Evolutionary conservation across 768 basidiomycete genomes (phyloP).

Genomic region (Galerina marginata): DNA sequence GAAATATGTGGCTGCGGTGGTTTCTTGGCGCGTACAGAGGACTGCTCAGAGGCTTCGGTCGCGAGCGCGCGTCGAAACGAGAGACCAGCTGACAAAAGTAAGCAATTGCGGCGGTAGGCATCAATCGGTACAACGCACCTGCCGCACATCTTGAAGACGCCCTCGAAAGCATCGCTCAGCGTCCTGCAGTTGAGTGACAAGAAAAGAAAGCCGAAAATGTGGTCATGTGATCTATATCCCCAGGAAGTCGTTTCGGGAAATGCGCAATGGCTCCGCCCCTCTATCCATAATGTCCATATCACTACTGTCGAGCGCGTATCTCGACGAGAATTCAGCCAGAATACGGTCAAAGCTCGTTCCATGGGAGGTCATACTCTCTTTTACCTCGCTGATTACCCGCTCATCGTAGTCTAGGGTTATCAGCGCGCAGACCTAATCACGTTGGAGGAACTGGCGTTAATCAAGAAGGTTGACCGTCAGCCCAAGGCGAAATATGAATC

Average conservation of each 20-base stretch:
- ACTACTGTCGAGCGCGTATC: slow-evolving; percentile 80
- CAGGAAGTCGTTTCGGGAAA: background rate
- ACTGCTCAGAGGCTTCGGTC: slow-evolving; percentile 41
- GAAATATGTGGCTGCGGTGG: slow-evolving; percentile 43
- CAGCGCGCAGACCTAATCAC: slow-evolving; percentile 92
- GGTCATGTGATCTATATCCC: slow-evolving; percentile 25
- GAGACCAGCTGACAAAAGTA: slow-evolving; percentile 10
- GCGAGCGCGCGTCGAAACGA: slow-evolving; percentile 46
- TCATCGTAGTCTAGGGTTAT: slow-evolving; percentile 69
- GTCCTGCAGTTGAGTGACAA: background rate
- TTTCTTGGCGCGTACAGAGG: slow-evolving; percentile 31
- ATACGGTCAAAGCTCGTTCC: slow-evolving; percentile 90
- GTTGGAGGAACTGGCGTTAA: slow-evolving; percentile 81
- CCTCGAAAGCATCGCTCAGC: slow-evolving; percentile 26
- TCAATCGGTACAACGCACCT: slow-evolving; percentile 15
- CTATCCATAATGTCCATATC: slow-evolving; percentile 65
- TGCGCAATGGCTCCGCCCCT: background rate
- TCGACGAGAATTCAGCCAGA: slow-evolving; percentile 88
- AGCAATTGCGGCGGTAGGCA: background rate
- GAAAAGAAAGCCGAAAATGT: slow-evolving; percentile 13
- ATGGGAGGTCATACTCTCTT: slow-evolving; percentile 78
- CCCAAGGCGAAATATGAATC: slow-evolving; percentile 75
- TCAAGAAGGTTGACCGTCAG: slow-evolving; percentile 91
- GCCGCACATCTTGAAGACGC: slow-evolving; percentile 24
- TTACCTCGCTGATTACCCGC: slow-evolving; percentile 1